These are phyloP conservation scores for Vitis labrusca DNA, from an alignment of 164 flowering plant species.

Conservation along the genomic window DNA sequence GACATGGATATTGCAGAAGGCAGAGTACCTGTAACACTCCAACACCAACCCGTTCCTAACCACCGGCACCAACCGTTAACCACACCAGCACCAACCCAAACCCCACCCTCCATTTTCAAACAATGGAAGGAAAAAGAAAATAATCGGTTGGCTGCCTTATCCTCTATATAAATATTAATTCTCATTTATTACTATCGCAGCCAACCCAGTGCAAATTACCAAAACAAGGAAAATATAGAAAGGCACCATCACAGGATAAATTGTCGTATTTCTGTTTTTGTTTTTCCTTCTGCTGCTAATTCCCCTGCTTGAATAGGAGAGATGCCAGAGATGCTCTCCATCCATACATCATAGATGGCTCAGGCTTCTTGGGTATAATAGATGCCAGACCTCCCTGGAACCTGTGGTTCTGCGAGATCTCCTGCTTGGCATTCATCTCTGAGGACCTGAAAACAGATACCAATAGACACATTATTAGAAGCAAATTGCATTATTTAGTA, in stretches of 20 bases:
- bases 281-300: conserved; percentile 11
- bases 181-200: no score
- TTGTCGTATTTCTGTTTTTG: not conserved
- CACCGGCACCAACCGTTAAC: no score
- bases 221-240: not conserved
- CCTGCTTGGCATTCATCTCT: conserved; percentile 29
- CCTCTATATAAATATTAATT: no score
- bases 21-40: no score
- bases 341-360: conserved; percentile 28
- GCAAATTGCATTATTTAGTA: no score
- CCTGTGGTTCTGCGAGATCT: conserved; percentile 7
- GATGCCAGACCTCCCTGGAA: conserved; percentile 22
- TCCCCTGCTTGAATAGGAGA: conserved; percentile 30
- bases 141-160: no score
- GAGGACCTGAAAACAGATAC: conserved; percentile 33
- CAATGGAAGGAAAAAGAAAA: no score
- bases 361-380: conserved; percentile 27
- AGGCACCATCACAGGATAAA: not conserved
- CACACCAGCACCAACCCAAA: no score
- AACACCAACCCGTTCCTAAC: no score
- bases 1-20: no score
- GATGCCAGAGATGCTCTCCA: conserved; percentile 42
- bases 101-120: no score
- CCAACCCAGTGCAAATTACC: no score
- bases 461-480: not conserved